Base-by-base conservation (phyloP, 2,329 filamentous ascomycete genomes). In the Trichoderma aggressivum region DNA sequence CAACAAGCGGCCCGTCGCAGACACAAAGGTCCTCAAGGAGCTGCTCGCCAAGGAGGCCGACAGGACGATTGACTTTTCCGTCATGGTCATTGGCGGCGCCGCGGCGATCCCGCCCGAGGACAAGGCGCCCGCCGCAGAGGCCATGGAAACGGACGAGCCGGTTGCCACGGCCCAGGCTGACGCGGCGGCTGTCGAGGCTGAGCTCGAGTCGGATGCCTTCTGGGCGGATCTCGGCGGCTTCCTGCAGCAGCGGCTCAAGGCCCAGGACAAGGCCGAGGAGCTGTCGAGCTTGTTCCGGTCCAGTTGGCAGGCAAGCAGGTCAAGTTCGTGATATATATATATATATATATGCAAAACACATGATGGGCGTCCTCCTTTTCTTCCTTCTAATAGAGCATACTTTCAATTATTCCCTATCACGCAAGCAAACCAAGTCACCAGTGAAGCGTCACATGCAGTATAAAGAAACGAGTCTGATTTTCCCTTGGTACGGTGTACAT, bases 211-310 rank as follows among this genome's bases (percentile, higher is more conserved):
- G 14, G 88, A 91, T 7, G 90, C 87, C 70, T 99, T 99, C 79
- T 99, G 96, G 96, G 82, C 82, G 10, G 96, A 98, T 83, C 81
- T 99, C 74, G 89, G 90, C 78, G 92, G 88, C 0, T 98, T 95
- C 81, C 79, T 99, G 79, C 83, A 89, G 77, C 92, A 94, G 83
- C 88, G 93, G 79, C 82, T 97, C 76, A 90, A 91, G 81, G 92
- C 97, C 78, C 89, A 89, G 77, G 81, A 81, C 70, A 81, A 86
- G 77, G 92, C 91, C 1, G 88, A 88, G 75, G 87, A 89, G 76
- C 80, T 95, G 76, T 86, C 87, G 43, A 83, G 80, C 6, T 79
- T 92, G 26, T 98, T 98, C 78, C 91, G 87, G 81, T 84, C 83
- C 58, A 91, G 91, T 56, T 96, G 92, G 91, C 86, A 89, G 75